Evolutionary conservation across 1,284 basidiomycete species (phyloP).

Genomic region (Moesziomyces aphidis): DNA sequence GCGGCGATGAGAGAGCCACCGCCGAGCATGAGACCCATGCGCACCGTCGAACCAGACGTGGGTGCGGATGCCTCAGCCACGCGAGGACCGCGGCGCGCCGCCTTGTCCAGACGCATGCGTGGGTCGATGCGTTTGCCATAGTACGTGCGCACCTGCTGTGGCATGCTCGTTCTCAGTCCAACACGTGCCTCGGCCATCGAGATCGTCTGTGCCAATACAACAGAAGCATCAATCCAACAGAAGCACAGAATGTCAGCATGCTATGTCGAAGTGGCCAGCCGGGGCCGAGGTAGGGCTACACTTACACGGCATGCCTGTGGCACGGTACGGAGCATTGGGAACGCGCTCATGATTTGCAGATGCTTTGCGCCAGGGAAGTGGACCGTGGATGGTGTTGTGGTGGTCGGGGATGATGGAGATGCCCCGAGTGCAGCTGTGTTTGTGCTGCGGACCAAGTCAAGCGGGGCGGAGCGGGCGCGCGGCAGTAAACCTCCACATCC

Average conservation of each 20-base stretch:
- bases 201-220: too few species aligned
- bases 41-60: conserved; percentile 10
- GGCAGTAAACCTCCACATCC: background rate
- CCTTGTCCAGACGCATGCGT: conserved; percentile 12
- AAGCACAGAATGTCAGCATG: background rate
- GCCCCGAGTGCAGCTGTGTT: background rate
- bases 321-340: conserved; percentile 27
- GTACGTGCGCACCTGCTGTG: conserved; percentile 34
- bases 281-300: background rate
- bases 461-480: too few species aligned
- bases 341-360: conserved; percentile 21
- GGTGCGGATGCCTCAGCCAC: conserved; percentile 17
- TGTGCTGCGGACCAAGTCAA: background rate
- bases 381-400: background rate
- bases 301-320: conserved; percentile 35
- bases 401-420: background rate
- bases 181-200: conserved; percentile 31
- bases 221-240: conserved; percentile 9
- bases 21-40: conserved; percentile 28
- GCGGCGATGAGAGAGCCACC: conserved; percentile 33
- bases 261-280: background rate
- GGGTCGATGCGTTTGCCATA: conserved; percentile 38
- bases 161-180: conserved; percentile 27
- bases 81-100: conserved; percentile 5
- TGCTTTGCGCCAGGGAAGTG: background rate